Evolutionary conservation across 129 eudicot genomes (phyloP).

Genomic region (Heracleum sosnowskyi): DNA sequence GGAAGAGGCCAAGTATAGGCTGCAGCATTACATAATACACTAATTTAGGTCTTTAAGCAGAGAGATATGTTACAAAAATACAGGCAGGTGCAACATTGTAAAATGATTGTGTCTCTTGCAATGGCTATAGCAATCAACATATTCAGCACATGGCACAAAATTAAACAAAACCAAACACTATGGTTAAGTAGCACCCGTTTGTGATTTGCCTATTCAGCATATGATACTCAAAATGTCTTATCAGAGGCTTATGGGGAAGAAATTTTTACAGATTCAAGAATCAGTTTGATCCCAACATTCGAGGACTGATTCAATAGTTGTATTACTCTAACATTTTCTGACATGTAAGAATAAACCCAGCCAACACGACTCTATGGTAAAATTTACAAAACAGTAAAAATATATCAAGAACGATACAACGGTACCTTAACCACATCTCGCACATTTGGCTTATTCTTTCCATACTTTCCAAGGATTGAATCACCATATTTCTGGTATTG

Average conservation of each 20-base stretch:
- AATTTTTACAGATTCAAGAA: background rate
- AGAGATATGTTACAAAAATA: background rate
- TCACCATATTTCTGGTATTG: conserved; percentile 81
- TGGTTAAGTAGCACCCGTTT: background rate
- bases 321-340: background rate
- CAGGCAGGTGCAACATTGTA: background rate
- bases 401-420: background rate
- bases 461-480: conserved; percentile 64
- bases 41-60: background rate
- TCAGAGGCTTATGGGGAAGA: background rate
- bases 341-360: background rate
- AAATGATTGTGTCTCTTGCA: background rate
- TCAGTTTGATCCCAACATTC: background rate
- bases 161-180: background rate
- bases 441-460: conserved; percentile 61
- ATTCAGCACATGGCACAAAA: background rate
- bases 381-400: background rate
- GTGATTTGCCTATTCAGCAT: background rate
- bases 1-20: conserved; percentile 84
- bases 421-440: conserved; percentile 80
- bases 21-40: conserved; percentile 24
- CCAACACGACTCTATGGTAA: background rate
- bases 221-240: background rate
- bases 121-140: background rate
- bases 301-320: background rate